These are phyloP conservation scores for Pyrenochaeta sp. DNA, from an alignment of 2,329 filamentous ascomycete genomes.

Conservation along the genomic window DNA sequence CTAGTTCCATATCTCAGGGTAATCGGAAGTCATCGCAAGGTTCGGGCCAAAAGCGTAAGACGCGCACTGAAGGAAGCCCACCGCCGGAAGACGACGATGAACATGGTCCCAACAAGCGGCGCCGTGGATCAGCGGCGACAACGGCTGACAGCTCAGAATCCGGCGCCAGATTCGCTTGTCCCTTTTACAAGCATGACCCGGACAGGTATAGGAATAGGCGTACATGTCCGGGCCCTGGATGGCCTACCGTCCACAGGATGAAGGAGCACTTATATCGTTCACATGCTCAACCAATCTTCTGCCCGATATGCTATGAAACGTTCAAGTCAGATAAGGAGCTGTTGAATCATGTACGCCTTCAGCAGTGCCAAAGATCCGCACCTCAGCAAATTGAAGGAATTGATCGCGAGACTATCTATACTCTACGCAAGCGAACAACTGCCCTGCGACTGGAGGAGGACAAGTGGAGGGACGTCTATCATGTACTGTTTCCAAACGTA, in stretches of 20 bases:
- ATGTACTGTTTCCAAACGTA: slow-evolving; percentile 48
- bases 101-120: slow-evolving; percentile 34
- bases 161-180: slow-evolving; percentile 48
- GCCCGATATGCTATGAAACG: slow-evolving; percentile 49
- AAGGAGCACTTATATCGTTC: slow-evolving; percentile 55
- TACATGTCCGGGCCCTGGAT: slow-evolving; percentile 50
- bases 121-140: slow-evolving; percentile 32
- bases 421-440: slow-evolving; percentile 47
- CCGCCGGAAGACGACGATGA: slow-evolving; percentile 33
- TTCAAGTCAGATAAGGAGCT: slow-evolving; percentile 47
- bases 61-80: slow-evolving; percentile 25
- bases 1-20: slow-evolving; percentile 6
- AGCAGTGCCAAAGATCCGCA: slow-evolving; percentile 30
- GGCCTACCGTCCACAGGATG: slow-evolving; percentile 52
- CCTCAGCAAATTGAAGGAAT: slow-evolving; percentile 49
- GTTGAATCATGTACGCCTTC: slow-evolving; percentile 42
- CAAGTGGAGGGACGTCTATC: slow-evolving; percentile 52
- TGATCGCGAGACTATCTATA: slow-evolving; percentile 47
- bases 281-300: slow-evolving; percentile 50
- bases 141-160: slow-evolving; percentile 36
- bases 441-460: slow-evolving; percentile 42
- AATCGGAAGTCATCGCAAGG: slow-evolving; percentile 24
- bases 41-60: slow-evolving; percentile 34
- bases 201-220: slow-evolving; percentile 46
- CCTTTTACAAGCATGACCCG: slow-evolving; percentile 53